Evolutionary conservation across 495 filamentous ascomycete species (phyloP).

Genomic region (Stereocaulon alpinum): DNA sequence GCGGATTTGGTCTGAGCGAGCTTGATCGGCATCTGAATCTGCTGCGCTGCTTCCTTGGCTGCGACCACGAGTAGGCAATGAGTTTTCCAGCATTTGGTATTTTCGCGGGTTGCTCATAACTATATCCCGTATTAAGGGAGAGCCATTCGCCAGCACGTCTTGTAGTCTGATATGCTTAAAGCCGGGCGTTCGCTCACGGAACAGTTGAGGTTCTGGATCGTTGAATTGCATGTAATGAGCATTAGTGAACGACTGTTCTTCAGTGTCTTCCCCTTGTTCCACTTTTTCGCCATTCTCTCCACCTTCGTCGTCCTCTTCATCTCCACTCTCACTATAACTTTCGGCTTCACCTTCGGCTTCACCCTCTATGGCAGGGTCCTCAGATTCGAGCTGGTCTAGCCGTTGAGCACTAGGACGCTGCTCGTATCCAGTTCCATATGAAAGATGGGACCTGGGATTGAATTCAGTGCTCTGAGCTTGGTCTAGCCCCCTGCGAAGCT

Average conservation of each 20-base stretch:
- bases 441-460: background rate
- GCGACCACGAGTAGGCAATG: background rate
- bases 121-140: background rate
- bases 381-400: background rate
- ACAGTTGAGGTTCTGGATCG: background rate
- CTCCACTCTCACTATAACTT: constrained; percentile 16
- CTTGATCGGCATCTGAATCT: background rate
- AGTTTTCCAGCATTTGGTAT: background rate
- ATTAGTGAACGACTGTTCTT: background rate
- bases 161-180: background rate
- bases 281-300: constrained; percentile 1
- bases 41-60: background rate
- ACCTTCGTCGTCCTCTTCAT: constrained; percentile 16
- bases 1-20: background rate
- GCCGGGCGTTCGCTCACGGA: background rate
- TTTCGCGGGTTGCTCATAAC: background rate
- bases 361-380: background rate
- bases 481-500: background rate
- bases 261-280: background rate
- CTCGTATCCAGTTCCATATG: background rate
- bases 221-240: background rate
- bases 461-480: background rate
- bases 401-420: background rate
- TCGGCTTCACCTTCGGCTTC: constrained; percentile 5
- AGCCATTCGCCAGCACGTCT: background rate